These are phyloP conservation scores for Lactifluus subvellereus DNA, from an alignment of 768 basidiomycete species.

Conservation along the genomic window DNA sequence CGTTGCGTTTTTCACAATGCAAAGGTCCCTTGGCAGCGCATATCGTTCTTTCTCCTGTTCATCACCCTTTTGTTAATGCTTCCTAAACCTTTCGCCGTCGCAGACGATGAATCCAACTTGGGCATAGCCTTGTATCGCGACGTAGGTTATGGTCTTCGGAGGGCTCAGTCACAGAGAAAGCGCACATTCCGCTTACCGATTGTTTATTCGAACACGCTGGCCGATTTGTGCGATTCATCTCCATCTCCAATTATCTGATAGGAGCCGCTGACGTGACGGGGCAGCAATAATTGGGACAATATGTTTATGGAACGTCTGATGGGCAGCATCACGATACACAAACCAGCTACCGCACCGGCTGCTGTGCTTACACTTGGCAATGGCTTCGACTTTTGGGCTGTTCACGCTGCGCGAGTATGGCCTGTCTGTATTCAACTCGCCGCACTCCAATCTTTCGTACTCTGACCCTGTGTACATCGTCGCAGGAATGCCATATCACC, in stretches of 20 bases:
- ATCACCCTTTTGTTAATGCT: not conserved
- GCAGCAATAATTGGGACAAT: conserved; percentile 67
- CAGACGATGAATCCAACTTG: not conserved
- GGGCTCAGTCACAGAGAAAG: not conserved
- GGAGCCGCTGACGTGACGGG: not conserved
- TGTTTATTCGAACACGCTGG: conserved; percentile 4
- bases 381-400: conserved; percentile 64
- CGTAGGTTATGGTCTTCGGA: conserved; percentile 6
- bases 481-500: conserved; percentile 12
- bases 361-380: conserved; percentile 65
- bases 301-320: conserved; percentile 52
- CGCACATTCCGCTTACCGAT: conserved; percentile 12
- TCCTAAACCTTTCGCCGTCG: not conserved
- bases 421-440: conserved; percentile 37
- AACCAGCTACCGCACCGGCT: conserved; percentile 45
- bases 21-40: not conserved
- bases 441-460: not conserved
- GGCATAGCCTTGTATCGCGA: not conserved
- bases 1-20: not conserved
- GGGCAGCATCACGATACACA: conserved; percentile 47
- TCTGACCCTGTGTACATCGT: not conserved
- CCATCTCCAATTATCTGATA: not conserved
- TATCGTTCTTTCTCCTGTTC: not conserved
- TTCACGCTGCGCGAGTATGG: conserved; percentile 66
- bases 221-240: conserved; percentile 12